A percentile compares a stretch with the other conserved stretches of the same genome.
These are phyloP conservation scores for Malus orientalis DNA, from an alignment of 306 rosid species.

Conservation along the genomic window DNA sequence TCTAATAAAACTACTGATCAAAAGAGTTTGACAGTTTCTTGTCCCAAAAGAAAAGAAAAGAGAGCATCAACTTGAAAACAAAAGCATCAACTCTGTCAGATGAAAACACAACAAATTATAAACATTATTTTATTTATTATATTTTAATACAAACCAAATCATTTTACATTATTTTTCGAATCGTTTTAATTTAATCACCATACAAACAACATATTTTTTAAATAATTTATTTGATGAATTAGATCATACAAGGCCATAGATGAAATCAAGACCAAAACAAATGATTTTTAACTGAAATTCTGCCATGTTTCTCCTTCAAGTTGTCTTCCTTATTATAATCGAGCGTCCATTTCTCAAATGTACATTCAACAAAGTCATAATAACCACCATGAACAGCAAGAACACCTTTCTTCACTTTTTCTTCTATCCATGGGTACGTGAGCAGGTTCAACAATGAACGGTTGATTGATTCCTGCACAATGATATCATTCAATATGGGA, in stretches of 20 bases:
- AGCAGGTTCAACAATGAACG: slow-evolving; percentile 69
- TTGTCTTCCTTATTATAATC: slow-evolving; percentile 54
- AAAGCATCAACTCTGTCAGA: neutral
- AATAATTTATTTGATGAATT: neutral
- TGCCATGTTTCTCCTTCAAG: slow-evolving; percentile 30
- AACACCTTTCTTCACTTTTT: slow-evolving; percentile 60
- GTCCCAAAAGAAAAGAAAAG: neutral
- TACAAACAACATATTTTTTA: neutral
- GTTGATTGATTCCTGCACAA: slow-evolving; percentile 71
- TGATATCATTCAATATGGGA: neutral
- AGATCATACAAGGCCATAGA: neutral
- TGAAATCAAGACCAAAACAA: slow-evolving; percentile 54
- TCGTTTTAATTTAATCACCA: neutral
- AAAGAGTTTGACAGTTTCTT: neutral
- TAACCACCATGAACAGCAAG: slow-evolving; percentile 82
- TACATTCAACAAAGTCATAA: slow-evolving; percentile 77
- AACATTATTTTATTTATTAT: no score
- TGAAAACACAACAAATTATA: neutral
- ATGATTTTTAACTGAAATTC: slow-evolving; percentile 47
- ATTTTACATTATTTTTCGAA: neutral
- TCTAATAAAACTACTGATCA: neutral
- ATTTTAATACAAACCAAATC: neutral
- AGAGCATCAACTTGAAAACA: neutral
- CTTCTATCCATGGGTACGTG: slow-evolving; percentile 91
- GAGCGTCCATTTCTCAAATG: slow-evolving; percentile 96